Evolutionary conservation across 257 asterid genomes (phyloP), one percentile per base, ranked within the genome.

Genomic region (Salvia miltiorrhiza): DNA sequence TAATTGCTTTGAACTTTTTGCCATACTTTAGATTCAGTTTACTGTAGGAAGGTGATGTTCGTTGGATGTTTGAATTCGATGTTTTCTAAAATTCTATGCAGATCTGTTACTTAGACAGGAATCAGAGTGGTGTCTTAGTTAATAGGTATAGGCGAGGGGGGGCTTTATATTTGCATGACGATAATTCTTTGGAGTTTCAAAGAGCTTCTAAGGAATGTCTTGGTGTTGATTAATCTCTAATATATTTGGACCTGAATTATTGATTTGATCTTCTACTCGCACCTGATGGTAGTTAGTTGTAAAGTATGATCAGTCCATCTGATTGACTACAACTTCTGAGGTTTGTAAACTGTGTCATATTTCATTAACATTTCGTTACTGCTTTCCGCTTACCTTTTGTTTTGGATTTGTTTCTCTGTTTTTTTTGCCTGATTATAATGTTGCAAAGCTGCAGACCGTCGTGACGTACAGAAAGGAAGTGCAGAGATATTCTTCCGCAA

Each of bases 401-500:
- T 57, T 53, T 33, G 20, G 20, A 32, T 24, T 30, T 28, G n/a
- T n/a, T n/a, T n/a, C n/a, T n/a, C n/a, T n/a, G n/a, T n/a, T 50
- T 9, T 55, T 41, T 14, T 73, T 54, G 49, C 55, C 45, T 49
- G 35, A 74, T 62, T 63, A 30, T 50, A 66, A 37, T 55, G 59
- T 67, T 70, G 55, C 44, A 5, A 70, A 53, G 12, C 68, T 80
- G 78, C 87, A 91, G 99, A 87, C 72, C 89, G 99, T 9, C 90
- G 98, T 44, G 99, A 94, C 82, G 90, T 94, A 67, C 96, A 83
- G 57, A 94, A 94, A 84, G 99, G 97, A 78, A 91, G 98, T 80
- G 96, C 99, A 0, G 99, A 94, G 85, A 84, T 87, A 44, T 94
- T 94, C 78, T 94, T 94, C 86, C 98, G 99, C 58, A 94, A 94